Percentiles rank a stretch among this genome's conserved stretches.
Conservation (phyloP, 768 basidiomycete species). For the Tricholoma matsutake region DNA sequence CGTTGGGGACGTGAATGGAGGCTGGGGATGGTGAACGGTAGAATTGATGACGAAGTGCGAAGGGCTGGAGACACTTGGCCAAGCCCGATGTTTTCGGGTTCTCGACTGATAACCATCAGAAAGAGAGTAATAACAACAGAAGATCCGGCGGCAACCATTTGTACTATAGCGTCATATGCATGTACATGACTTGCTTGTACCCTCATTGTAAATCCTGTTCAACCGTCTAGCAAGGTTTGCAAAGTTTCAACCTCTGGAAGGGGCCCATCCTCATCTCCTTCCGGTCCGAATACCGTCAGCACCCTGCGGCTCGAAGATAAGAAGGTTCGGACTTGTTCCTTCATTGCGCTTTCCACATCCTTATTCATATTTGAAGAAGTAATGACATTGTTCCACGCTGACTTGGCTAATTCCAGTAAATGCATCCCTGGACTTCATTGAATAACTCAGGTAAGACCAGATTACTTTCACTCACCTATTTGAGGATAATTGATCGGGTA, state of each 20-base stretch:
- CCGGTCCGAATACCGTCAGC: constrained; percentile 48
- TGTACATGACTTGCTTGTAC: not conserved
- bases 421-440: constrained; percentile 58
- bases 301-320: constrained; percentile 40
- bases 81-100: constrained; percentile 27
- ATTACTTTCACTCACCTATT: constrained; percentile 49
- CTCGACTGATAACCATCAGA: constrained; percentile 39
- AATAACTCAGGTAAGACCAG: not conserved
- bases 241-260: constrained; percentile 49
- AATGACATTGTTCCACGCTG: constrained; percentile 65
- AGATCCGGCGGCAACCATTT: constrained; percentile 47
- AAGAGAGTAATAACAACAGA: constrained; percentile 41
- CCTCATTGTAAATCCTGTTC: constrained; percentile 5
- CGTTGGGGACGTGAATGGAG: constrained; percentile 27
- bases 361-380: constrained; percentile 23
- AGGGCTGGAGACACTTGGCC: constrained; percentile 5
- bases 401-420: constrained; percentile 71
- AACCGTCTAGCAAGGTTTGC: constrained; percentile 33
- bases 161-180: constrained; percentile 46
- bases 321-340: constrained; percentile 31
- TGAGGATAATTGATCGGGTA: constrained; percentile 83
- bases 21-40: constrained; percentile 18
- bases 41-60: constrained; percentile 11
- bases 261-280: constrained; percentile 65
- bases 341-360: constrained; percentile 18